Conservation (phyloP, 1,284 basidiomycete genomes). For the Volvariella surrecta region DNA sequence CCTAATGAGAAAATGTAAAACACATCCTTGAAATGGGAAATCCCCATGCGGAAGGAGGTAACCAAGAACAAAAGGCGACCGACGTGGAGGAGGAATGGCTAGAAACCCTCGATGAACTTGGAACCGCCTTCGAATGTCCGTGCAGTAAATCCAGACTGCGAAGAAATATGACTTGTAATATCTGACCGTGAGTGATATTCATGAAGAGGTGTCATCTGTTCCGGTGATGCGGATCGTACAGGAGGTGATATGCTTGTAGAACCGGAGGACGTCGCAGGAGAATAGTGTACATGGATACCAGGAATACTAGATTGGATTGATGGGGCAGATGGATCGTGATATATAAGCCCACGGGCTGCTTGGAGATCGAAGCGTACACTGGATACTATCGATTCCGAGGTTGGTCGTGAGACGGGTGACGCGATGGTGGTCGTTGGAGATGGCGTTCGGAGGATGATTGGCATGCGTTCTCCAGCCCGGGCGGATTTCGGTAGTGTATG, state of each 20-base stretch:
- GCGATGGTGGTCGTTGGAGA: neutral
- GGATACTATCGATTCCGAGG: neutral
- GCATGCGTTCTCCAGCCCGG: neutral
- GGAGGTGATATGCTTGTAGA: neutral
- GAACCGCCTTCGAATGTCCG: conserved; percentile 8
- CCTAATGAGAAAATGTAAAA: too few species aligned
- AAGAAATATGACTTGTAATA: neutral
- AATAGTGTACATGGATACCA: neutral
- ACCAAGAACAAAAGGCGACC: too few species aligned
- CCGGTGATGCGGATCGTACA: neutral
- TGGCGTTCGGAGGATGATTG: neutral
- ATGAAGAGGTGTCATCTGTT: neutral
- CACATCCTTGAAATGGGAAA: too few species aligned
- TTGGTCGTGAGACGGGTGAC: neutral
- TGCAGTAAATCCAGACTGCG: neutral
- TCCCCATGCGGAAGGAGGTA: too few species aligned
- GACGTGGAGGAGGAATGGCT: neutral
- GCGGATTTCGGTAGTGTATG: neutral
- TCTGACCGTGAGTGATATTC: neutral
- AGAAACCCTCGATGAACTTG: conserved; percentile 8
- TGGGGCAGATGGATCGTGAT: neutral
- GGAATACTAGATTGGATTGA: neutral
- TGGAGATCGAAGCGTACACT: neutral
- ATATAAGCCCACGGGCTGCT: neutral
- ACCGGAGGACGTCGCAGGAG: neutral